Base-by-base conservation (phyloP, 148 eudicot species). In the Amaranthus palmeri region DNA sequence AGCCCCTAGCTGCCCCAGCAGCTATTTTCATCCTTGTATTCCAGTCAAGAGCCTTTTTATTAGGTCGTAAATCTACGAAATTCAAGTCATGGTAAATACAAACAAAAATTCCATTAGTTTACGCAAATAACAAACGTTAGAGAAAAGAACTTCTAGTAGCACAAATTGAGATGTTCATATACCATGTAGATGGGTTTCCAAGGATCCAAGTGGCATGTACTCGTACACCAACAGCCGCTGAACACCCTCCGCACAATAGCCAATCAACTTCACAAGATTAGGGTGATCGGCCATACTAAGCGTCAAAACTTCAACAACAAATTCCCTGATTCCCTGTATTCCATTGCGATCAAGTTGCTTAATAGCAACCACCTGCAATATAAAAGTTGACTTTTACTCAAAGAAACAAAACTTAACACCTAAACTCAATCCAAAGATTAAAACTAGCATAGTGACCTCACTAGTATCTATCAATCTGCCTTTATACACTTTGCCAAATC, bases 191-290 rank as follows among this genome's bases (percentile, higher is more conserved):
- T 92, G 96, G 76, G 63, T 84, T 77, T 89, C 97, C 74, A 92
- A 70, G 42, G 97, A 91, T 53, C 97, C 97, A 11, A 91, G 80
- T 4, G 91, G 86, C 97, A 92, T 92, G 79, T 72, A 92, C 81
- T 90, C 97, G 18, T 92, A 92, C 49, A 92, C 97, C 71, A 92
- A 79, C 60, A 92, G 76, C 79, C 91, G 88, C 71, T 92, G 96
- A 63, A 79, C 85, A 65, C 97, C 97, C 76, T 92, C 90, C 45
- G 88, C 91, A 75, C 96, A 92, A 72, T 80, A 92, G 11, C 97
- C 97, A 68, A 90, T 81, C 57, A 92, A 78, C 65, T 88, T 90
- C 36, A 92, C 98, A 65, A 92, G 97, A 75, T 92, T 92, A 44
- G 86, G 86, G 64, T 92, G 97, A 55, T 92, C 82, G 3, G 86